These are phyloP conservation scores for Metschnikowia sp. DNA, from an alignment of 805 yeast genomes.

Conservation along the genomic window DNA sequence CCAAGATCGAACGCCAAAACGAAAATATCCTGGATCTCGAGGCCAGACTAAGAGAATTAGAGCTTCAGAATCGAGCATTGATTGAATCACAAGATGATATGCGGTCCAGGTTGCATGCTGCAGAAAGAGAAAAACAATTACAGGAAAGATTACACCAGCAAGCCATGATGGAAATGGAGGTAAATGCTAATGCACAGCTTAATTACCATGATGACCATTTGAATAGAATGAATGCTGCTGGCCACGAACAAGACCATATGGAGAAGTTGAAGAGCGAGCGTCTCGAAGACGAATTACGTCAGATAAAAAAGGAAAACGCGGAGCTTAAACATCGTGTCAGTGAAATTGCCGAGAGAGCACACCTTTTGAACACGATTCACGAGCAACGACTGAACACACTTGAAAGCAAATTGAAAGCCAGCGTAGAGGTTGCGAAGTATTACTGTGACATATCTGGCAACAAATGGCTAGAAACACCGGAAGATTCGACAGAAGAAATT, in stretches of 20 bases:
- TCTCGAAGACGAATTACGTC: not conserved
- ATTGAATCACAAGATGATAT: not conserved
- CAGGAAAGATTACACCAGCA: slow-evolving; percentile 1
- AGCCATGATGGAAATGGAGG: not conserved
- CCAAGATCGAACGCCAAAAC: slow-evolving; percentile 14
- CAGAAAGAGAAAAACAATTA: not conserved
- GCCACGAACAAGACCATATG: not conserved
- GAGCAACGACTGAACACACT: slow-evolving; percentile 7
- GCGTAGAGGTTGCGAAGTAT: slow-evolving; percentile 7
- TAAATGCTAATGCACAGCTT: not conserved
- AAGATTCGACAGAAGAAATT: slow-evolving; percentile 11
- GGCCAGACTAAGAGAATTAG: slow-evolving; percentile 8
- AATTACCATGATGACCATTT: too few relatives aligned
- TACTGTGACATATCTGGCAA: slow-evolving; percentile 1
- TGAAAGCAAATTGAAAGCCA: slow-evolving; percentile 10
- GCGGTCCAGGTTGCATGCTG: not conserved
- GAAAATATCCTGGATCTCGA: slow-evolving; percentile 12
- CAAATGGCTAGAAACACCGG: not conserved
- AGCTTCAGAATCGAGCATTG: slow-evolving; percentile 8
- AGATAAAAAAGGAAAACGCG: slow-evolving; percentile 3
- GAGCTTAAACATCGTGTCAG: slow-evolving; percentile 3
- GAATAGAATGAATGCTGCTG: not conserved
- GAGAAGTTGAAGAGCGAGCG: not conserved
- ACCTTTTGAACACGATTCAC: slow-evolving; percentile 4
- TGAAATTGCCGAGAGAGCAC: slow-evolving; percentile 9